Conservation (phyloP, 108 stramenopile species). For the Fistulifera pelliculosa region DNA sequence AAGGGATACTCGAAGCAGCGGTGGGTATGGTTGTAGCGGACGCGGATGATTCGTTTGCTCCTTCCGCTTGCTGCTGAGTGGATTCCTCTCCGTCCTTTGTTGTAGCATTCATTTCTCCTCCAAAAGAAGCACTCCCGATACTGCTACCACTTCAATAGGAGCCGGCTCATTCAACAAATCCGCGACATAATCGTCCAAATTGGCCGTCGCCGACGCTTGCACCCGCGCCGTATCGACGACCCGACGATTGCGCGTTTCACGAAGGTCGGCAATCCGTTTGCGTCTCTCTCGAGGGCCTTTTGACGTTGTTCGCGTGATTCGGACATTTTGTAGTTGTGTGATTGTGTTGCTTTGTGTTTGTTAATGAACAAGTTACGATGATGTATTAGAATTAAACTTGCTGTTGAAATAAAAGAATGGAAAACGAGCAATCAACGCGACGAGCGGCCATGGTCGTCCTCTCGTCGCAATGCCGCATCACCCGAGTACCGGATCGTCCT, state of each 20-base stretch:
- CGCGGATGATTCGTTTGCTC: background rate
- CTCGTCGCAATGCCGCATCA: no score
- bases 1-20: slow-evolving; percentile 15
- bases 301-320: slow-evolving; percentile 19
- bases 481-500: no score
- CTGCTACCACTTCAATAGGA: slow-evolving; percentile 8
- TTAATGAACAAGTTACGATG: no score
- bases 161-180: slow-evolving; percentile 44
- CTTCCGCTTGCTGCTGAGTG: background rate
- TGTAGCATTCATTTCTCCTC: no score
- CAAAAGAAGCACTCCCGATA: no score
- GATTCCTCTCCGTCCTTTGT: no score
- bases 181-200: slow-evolving; percentile 78
- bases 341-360: no score
- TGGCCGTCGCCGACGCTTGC: slow-evolving; percentile 9
- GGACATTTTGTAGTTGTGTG: no score
- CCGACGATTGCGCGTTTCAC: slow-evolving; percentile 44
- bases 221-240: slow-evolving; percentile 16
- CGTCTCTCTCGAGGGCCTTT: slow-evolving; percentile 68
- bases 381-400: no score
- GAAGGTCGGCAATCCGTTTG: slow-evolving; percentile 64
- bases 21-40: background rate
- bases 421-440: no score
- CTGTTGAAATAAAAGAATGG: no score
- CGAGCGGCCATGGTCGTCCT: no score